Conservation (phyloP, 768 basidiomycete species). For the Sporobolomyces phaffii region DNA sequence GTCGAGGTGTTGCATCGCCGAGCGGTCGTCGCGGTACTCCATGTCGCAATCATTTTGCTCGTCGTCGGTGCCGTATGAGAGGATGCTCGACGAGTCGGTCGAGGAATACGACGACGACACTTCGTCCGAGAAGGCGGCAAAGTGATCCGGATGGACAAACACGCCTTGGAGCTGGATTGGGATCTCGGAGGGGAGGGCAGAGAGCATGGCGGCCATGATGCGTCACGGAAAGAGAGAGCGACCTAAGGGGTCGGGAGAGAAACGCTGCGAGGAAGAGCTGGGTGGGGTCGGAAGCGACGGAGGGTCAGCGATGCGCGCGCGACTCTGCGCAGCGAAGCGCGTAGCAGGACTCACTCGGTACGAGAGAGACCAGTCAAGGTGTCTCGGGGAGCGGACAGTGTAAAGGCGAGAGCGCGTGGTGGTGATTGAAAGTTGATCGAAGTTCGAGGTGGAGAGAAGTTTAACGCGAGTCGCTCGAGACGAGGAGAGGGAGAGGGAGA, state of each 20-base stretch:
- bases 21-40: conserved; percentile 8
- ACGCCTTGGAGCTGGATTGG: conserved; percentile 4
- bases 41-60: not conserved
- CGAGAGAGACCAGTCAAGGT: no score
- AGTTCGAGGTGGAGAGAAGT: no score
- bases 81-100: conserved; percentile 11
- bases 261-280: not conserved
- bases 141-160: conserved; percentile 33
- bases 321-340: not conserved
- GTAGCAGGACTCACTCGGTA: no score
- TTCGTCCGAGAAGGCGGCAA: conserved; percentile 25
- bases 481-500: no score
- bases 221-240: not conserved
- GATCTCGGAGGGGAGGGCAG: not conserved
- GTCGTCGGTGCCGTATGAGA: conserved; percentile 17
- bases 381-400: no score
- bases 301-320: no score
- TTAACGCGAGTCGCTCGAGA: no score
- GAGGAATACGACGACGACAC: conserved; percentile 2
- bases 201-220: not conserved
- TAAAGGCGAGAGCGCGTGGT: no score
- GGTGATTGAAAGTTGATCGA: no score
- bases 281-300: no score
- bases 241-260: not conserved
- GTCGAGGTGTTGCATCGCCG: conserved; percentile 3